These are phyloP conservation scores for Penicillium longicatenatum DNA, from an alignment of 495 filamentous ascomycete species.

Conservation along the genomic window DNA sequence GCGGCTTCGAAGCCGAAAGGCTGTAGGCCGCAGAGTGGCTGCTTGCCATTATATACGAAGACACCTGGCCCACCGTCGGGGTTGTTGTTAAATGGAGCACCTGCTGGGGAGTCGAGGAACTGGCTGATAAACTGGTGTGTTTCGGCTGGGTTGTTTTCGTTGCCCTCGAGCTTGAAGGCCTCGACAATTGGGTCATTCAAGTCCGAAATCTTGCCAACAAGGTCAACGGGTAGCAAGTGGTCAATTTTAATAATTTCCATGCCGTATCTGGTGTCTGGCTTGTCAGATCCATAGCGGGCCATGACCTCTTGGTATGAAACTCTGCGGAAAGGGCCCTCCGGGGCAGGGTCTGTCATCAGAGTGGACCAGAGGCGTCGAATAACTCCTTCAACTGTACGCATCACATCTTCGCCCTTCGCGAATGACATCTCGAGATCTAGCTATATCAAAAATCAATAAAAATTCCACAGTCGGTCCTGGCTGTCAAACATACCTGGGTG, in stretches of 20 bases:
- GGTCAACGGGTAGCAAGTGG: slow-evolving; percentile 61
- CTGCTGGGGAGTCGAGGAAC: slow-evolving; percentile 69
- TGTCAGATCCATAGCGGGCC: slow-evolving; percentile 81
- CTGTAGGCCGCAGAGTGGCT: slow-evolving; percentile 72
- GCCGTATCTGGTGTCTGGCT: slow-evolving; percentile 77
- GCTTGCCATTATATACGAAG: slow-evolving; percentile 68
- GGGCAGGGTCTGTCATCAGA: slow-evolving; percentile 44
- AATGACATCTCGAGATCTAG: slow-evolving; percentile 94
- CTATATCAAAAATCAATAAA: slow-evolving; percentile 38
- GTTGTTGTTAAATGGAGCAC: slow-evolving; percentile 60
- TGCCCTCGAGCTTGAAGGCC: slow-evolving; percentile 61
- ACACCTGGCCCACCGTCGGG: slow-evolving; percentile 73
- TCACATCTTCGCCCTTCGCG: slow-evolving; percentile 71
- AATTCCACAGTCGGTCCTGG: background rate
- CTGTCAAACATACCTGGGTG: slow-evolving; percentile 66
- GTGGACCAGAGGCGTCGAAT: slow-evolving; percentile 58
- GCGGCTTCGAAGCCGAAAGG: slow-evolving; percentile 75
- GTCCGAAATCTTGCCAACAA: slow-evolving; percentile 70
- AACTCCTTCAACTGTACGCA: slow-evolving; percentile 65
- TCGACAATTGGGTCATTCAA: slow-evolving; percentile 66
- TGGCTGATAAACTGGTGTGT: slow-evolving; percentile 61
- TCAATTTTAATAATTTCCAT: slow-evolving; percentile 65
- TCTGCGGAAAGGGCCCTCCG: slow-evolving; percentile 52
- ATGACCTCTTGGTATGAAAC: slow-evolving; percentile 80
- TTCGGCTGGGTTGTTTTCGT: slow-evolving; percentile 45